Conservation (phyloP, 1,284 basidiomycete species). For the Retiboletus flavoniger region DNA sequence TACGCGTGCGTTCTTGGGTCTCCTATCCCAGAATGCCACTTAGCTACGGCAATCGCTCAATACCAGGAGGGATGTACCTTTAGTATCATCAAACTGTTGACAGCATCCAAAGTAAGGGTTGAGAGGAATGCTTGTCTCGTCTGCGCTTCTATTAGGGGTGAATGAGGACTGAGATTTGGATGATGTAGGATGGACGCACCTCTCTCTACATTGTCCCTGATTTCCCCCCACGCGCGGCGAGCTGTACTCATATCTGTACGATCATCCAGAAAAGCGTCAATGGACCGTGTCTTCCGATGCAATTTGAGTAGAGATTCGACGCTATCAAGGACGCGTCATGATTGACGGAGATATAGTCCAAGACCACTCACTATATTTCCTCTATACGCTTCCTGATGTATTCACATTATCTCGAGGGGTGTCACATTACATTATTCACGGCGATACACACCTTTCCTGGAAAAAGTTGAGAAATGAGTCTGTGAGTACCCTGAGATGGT, state of each 20-base stretch:
- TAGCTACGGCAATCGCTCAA: background rate
- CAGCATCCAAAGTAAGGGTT: constrained; percentile 69
- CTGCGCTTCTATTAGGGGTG: constrained; percentile 63
- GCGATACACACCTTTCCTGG: constrained; percentile 67
- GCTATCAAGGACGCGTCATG: constrained; percentile 39
- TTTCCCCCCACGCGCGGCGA: constrained; percentile 76
- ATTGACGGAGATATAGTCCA: background rate
- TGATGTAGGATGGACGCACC: constrained; percentile 42
- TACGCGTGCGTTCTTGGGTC: constrained; percentile 82
- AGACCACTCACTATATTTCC: constrained; percentile 69
- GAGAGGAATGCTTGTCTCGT: constrained; percentile 73
- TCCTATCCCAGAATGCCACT: constrained; percentile 47
- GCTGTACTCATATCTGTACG: constrained; percentile 60
- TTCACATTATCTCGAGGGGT: constrained; percentile 3
- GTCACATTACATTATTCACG: background rate
- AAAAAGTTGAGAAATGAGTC: constrained; percentile 84
- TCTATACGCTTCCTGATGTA: constrained; percentile 71
- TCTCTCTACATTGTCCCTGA: constrained; percentile 80
- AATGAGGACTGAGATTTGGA: background rate
- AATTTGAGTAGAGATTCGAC: constrained; percentile 70
- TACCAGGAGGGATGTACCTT: constrained; percentile 48
- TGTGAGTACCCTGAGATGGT: constrained; percentile 63
- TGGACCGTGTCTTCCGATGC: constrained; percentile 65
- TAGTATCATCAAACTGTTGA: constrained; percentile 62
- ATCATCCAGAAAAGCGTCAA: constrained; percentile 67